Evolutionary conservation across 495 filamentous ascomycete genomes (phyloP).

Genomic region (Rusavskia elegans): DNA sequence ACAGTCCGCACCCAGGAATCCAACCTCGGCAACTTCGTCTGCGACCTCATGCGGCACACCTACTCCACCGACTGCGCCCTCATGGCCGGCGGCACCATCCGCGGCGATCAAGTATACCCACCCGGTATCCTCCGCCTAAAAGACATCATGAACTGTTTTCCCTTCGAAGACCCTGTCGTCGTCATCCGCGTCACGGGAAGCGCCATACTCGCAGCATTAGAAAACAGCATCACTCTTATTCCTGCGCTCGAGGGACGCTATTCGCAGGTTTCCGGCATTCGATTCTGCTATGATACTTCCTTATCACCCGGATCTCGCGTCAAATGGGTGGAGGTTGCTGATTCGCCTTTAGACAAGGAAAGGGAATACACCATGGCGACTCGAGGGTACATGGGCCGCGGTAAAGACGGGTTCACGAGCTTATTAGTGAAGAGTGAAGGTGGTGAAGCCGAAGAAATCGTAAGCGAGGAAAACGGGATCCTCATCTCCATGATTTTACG

Average conservation of each 20-base stretch:
- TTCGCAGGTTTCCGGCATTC: slow-evolving; percentile 70
- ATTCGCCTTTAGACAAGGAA: slow-evolving; percentile 39
- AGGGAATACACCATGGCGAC: slow-evolving; percentile 55
- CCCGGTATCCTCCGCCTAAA: slow-evolving; percentile 60
- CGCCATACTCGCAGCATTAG: slow-evolving; percentile 56
- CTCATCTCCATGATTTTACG: slow-evolving; percentile 70
- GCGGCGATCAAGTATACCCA: slow-evolving; percentile 78
- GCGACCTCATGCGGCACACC: slow-evolving; percentile 75
- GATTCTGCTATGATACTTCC: slow-evolving; percentile 48
- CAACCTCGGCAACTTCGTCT: slow-evolving; percentile 80
- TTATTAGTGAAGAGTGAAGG: slow-evolving; percentile 54
- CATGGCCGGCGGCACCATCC: slow-evolving; percentile 79
- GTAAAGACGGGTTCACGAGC: slow-evolving; percentile 71
- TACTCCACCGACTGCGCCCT: slow-evolving; percentile 65
- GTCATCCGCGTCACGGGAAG: slow-evolving; percentile 52
- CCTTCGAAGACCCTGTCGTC: slow-evolving; percentile 82
- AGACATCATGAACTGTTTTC: slow-evolving; percentile 70
- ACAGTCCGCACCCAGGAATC: slow-evolving; percentile 64
- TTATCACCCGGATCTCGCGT: slow-evolving; percentile 45
- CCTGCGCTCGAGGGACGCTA: slow-evolving; percentile 64
- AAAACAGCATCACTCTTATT: slow-evolving; percentile 65
- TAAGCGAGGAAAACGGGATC: slow-evolving; percentile 73
- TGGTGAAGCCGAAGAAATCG: slow-evolving; percentile 56
- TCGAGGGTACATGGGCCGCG: slow-evolving; percentile 69
- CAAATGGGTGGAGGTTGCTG: slow-evolving; percentile 40